Evolutionary conservation across 1,139 yeast genomes (phyloP), one percentile per base, ranked within the genome.

Genomic region (Geotrichum phurueaensis): DNA sequence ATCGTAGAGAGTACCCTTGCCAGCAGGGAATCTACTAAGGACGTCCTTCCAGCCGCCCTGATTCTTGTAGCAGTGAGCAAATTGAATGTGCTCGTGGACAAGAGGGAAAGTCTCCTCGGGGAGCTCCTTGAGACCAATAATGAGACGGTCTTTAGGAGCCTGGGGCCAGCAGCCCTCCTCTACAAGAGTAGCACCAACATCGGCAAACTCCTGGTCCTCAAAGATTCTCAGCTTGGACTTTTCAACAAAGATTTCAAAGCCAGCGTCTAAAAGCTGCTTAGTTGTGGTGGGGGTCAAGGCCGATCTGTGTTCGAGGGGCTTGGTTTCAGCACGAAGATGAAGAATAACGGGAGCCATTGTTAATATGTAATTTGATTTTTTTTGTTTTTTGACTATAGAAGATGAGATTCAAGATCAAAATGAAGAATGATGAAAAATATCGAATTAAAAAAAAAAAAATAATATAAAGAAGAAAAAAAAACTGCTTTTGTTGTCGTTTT

Each of bases 11-110:
- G 84, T 81, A 68, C 99, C 98, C 62, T 87, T 84, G 55, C 99
- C 99, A 53, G 83, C 86, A 60, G 96, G 96, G 80, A 91, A 94
- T 75, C 99, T 84, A 64, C 81, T 75, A 70, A 94, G 78, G 25
- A 95, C 98, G 62, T 89, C 89, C 75, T 90, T 79, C 99, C 99
- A 94, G 58, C 99, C 99, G 65, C 79, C 96, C 78, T 94, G 99
- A 76, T 92, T 84, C 80, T 94, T 95, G 79, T 92, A 95, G 78
- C 99, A 95, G 77, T 94, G 99, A 57, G 99, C 99, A 78, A 94
- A 94, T 77, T 92, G 98, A 65, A 94, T 89, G 76, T 95, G 99
- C 75, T 92, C 96, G 74, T 95, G 98, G 58, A 87, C 82, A 65
- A 94, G 81, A 47, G 99, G 99, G 83, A 92, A 94, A 45, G 85